Base-by-base conservation (phyloP, 2,329 filamentous ascomycete species). In the Diplocarpon mali region DNA sequence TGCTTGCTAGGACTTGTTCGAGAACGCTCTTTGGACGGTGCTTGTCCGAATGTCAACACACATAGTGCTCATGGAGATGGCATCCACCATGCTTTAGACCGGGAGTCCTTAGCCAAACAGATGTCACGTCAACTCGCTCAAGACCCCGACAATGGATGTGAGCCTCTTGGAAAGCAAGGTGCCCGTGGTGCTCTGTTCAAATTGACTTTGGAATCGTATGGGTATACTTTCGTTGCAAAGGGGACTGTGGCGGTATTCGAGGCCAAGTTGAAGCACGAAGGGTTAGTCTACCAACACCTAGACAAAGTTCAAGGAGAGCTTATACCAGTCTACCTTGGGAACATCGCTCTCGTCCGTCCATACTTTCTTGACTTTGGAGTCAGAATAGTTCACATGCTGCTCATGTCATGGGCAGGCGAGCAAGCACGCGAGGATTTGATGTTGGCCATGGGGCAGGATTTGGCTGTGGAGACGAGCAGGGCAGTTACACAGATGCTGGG, bases 191-290 rank as follows among this genome's bases (percentile, higher is more conserved):
- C 62, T 4, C 53, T 70, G 5, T 71, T 72, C 50, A 56, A 61
- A 43, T 53, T 71, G 3, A 66, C 62, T 8, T 58, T 71, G 32
- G 51, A 64, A 17, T 55, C 47, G 2, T 62, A 69, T 48, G 62
- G 66, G 47, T 71, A 71, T 55, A 68, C 62, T 2, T 65, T 71
- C 37, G 56, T 66, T 24, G 56, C 61, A 40, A 72, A 72, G 52
- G 63, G 63, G 16, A 69, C 61, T 1, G 56, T 64, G 2, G 20
- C 13, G 16, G 57, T 47, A 14, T 65, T 65, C 15, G 48, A 63
- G 28, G 13, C 35, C 5, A 57, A 64, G 46, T 62, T 68, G 5
- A 32, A 62, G 46, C 55, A 66, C 35, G 62, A 69, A 51, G 59
- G 57, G 3, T 38, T 36, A 1, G 55, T 69, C 0, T 69, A 69